These are phyloP conservation scores for Paraurostyla sp. DNA, from an alignment of 73 alveolate genomes.

Conservation along the genomic window DNA sequence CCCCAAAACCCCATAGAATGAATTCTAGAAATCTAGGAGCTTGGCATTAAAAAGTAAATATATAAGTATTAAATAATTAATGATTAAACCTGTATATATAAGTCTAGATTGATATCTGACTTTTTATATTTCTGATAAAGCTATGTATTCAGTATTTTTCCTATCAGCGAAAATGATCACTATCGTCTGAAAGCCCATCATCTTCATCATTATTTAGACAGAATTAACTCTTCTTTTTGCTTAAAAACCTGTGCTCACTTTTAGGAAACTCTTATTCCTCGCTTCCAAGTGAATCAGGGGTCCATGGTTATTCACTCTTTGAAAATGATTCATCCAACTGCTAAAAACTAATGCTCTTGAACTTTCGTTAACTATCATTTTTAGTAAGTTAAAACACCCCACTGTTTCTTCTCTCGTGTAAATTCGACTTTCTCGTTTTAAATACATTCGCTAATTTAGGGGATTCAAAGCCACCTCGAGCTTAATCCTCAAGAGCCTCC, in stretches of 20 bases:
- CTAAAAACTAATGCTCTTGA: neutral
- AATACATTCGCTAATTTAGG: conserved; percentile 22
- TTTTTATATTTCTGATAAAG: too few species aligned
- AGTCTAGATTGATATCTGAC: too few species aligned
- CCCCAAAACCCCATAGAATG: too few species aligned
- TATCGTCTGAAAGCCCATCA: too few species aligned
- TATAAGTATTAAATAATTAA: too few species aligned
- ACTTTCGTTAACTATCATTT: neutral
- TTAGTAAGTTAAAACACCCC: neutral
- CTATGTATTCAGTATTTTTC: too few species aligned
- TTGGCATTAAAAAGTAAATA: too few species aligned
- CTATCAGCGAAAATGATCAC: too few species aligned
- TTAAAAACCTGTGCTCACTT: neutral
- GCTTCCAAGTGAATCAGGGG: neutral
- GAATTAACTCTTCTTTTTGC: neutral
- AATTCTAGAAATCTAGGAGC: too few species aligned
- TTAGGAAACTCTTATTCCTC: neutral
- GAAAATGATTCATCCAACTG: neutral
- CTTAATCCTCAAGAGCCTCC: neutral
- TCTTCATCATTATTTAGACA: too few species aligned
- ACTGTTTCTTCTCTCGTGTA: neutral
- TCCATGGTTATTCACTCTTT: neutral
- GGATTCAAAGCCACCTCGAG: neutral
- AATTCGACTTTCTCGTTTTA: neutral
- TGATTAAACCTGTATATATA: too few species aligned